phyloP scores from a whole-genome alignment of 2,329 filamentous ascomycete genomes.

The Rugonectria rugulosa region DNA sequence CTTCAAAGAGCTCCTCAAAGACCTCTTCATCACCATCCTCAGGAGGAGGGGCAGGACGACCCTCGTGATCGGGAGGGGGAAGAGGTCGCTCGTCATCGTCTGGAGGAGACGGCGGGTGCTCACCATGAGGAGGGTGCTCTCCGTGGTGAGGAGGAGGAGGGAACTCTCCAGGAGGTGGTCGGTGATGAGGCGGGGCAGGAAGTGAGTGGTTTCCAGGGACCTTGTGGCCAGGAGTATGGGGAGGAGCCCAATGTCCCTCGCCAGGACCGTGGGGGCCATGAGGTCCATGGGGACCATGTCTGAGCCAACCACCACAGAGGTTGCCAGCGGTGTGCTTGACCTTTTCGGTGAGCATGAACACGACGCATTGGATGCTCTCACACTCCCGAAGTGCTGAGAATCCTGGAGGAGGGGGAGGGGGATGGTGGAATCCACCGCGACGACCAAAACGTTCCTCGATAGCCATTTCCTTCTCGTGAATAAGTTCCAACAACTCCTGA shows the following conservation, averaged over 20 bases:
- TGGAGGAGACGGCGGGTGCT: too few relatives aligned
- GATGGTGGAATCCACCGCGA: constrained; percentile 8
- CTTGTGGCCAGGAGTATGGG: constrained; percentile 11
- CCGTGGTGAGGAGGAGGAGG: constrained; percentile 8
- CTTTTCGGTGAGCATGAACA: constrained; percentile 48
- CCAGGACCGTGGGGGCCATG: neutral
- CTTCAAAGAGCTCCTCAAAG: too few relatives aligned
- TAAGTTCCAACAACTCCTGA: constrained; percentile 50
- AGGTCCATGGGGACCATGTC: constrained; percentile 11
- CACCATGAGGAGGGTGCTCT: neutral
- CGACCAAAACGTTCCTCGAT: constrained; percentile 46
- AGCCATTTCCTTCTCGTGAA: constrained; percentile 51
- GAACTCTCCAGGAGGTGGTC: constrained; percentile 15
- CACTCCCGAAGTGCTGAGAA: constrained; percentile 28
- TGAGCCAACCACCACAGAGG: constrained; percentile 30
- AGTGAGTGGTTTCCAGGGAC: constrained; percentile 18
- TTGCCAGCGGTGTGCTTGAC: constrained; percentile 43
- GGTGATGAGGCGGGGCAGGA: constrained; percentile 4
- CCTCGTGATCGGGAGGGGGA: neutral
- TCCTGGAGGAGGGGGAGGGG: constrained; percentile 31
- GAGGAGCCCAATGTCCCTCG: constrained; percentile 12
- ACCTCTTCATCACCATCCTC: neutral
- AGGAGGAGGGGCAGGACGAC: neutral
- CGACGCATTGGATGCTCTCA: constrained; percentile 47
- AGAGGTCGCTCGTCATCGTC: neutral